Evolutionary conservation across 108 stramenopile species (phyloP), one percentile per base, ranked within the genome.

Genomic region (Cyclotella cryptica): DNA sequence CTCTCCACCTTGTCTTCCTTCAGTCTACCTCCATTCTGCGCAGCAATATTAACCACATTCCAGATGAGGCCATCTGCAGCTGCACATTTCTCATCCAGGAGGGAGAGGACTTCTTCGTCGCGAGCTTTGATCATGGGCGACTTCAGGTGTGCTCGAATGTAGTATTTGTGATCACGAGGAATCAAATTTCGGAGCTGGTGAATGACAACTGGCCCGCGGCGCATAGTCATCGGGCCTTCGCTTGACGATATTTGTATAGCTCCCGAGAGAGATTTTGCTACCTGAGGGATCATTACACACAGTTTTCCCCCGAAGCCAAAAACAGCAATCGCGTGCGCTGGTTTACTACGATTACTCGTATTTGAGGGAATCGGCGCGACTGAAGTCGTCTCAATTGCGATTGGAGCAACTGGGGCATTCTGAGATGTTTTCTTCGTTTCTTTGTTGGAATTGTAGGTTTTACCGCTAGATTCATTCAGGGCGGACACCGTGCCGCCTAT

Each of bases 241-340:
- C 35, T 61, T 29, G 53, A 27, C 54, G 18, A 57, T 49, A 64
- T 40, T 43, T 58, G 0, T 1, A 22, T 21, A 40, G 73, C 51
- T 39, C 68, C 73, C 55, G 80, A 74, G 22, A 74, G 80, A 69
- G 73, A 70, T 26, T 77, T 54, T 9, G 77, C 78, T 66, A 78
- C 72, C 46, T 77, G 77, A 43, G 81, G 77, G 17, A 83, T 72
- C 85, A 83, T 78, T 26, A 89, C 88, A 62, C 84, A 87, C 15
- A 89, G 46, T 55, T 65, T 85, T 8, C 90, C 90, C 26, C 90
- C 90, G 67, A 91, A 91, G n/a, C 88, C 90, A 84, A 91, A 91
- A 8, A 77, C 65, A 12, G 87, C 88, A 40, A 88, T 61, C 26
- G 86, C 85, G 59, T 86, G 85, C 1, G 70, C 72, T 41, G 88